A percentile compares a stretch with the other conserved stretches of the same genome.
Evolutionary conservation across 768 basidiomycete species (phyloP).

Genomic region (Leucogyrophana mollusca): DNA sequence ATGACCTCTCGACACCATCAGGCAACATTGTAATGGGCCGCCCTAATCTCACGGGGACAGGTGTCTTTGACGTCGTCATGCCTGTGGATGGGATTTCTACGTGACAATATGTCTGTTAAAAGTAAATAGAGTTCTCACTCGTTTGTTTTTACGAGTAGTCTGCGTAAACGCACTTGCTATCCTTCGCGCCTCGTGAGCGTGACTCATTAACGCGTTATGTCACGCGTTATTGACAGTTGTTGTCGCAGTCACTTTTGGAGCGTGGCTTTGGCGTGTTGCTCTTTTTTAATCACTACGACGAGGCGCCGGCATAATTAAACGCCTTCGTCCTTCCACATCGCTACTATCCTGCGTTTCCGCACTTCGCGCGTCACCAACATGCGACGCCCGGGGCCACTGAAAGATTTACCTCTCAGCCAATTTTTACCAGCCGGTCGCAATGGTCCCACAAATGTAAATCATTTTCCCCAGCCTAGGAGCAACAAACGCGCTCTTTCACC

Average conservation of each 20-base stretch:
- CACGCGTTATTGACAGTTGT: slow-evolving; percentile 16
- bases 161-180: slow-evolving; percentile 10
- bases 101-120: slow-evolving; percentile 6
- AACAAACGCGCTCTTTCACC: slow-evolving; percentile 68
- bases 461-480: slow-evolving; percentile 33
- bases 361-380: slow-evolving; percentile 16
- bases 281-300: slow-evolving; percentile 22
- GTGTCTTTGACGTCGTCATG: slow-evolving; percentile 87
- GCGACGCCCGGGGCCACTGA: slow-evolving; percentile 47
- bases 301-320: background rate
- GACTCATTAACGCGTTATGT: slow-evolving; percentile 12
- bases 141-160: slow-evolving; percentile 1
- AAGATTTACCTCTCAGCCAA: slow-evolving; percentile 57
- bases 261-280: slow-evolving; percentile 4
- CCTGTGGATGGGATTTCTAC: slow-evolving; percentile 27
- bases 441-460: slow-evolving; percentile 16
- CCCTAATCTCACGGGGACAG: slow-evolving; percentile 90
- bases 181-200: slow-evolving; percentile 1
- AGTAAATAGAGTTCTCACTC: slow-evolving; percentile 4
- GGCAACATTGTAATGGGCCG: slow-evolving; percentile 90
- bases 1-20: slow-evolving; percentile 86
- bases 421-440: slow-evolving; percentile 43
- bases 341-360: background rate
- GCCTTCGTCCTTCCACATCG: background rate
- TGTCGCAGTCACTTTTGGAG: slow-evolving; percentile 23